These are phyloP conservation scores for Andrographis paniculata DNA, from an alignment of 305 asterid genomes.

Conservation along the genomic window DNA sequence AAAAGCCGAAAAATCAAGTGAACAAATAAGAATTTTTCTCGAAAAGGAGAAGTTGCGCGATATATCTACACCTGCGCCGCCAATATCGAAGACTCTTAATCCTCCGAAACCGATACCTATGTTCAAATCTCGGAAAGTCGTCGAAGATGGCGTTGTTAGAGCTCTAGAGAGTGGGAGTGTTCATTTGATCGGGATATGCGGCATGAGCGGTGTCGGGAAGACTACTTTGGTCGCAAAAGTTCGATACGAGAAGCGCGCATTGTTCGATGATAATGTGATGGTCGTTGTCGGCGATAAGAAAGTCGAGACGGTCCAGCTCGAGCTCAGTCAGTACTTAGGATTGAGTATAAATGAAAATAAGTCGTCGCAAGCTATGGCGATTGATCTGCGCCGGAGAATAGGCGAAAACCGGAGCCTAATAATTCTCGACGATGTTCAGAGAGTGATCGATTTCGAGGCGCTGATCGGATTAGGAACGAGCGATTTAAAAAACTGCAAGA, in stretches of 20 bases:
- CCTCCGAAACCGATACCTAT: not conserved
- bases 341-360: not conserved
- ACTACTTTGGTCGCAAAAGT: slow-evolving; percentile 17
- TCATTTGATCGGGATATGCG: slow-evolving; percentile 17
- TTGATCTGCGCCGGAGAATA: not conserved
- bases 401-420: no score
- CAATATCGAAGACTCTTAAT: not conserved
- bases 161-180: not conserved
- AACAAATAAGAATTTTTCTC: slow-evolving; percentile 4
- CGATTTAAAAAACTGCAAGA: no score
- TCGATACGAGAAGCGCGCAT: not conserved
- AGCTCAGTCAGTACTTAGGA: slow-evolving; percentile 18
- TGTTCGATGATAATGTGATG: slow-evolving; percentile 7
- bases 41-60: not conserved
- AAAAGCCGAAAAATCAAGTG: slow-evolving; percentile 11
- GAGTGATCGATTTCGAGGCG: no score
- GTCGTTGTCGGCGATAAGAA: slow-evolving; percentile 6
- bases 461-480: no score
- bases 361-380: not conserved
- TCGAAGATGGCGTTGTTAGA: not conserved
- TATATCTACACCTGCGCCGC: slow-evolving; percentile 6
- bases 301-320: slow-evolving; percentile 14
- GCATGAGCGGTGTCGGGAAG: slow-evolving; percentile 32
- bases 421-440: no score
- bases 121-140: not conserved